These are phyloP conservation scores for Canavalia gladiata DNA, from an alignment of 306 rosid genomes.

Conservation along the genomic window DNA sequence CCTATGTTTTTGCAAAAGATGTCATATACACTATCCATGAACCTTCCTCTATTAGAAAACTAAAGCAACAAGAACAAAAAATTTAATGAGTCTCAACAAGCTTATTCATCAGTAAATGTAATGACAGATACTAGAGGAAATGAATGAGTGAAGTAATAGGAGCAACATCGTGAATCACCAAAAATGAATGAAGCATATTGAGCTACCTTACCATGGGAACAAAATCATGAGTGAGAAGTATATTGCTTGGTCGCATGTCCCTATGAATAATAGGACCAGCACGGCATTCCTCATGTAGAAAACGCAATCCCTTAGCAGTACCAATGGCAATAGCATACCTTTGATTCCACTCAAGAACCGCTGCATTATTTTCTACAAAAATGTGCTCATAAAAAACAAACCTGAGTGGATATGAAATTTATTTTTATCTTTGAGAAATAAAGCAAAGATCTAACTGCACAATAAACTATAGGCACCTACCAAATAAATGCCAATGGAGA, in stretches of 20 bases:
- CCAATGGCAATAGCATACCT: slow-evolving; percentile 90
- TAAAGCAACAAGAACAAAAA: background rate
- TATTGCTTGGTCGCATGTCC: slow-evolving; percentile 87
- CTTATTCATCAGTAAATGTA: background rate
- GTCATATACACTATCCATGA: background rate
- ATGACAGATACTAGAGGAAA: background rate
- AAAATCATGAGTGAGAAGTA: slow-evolving; percentile 85
- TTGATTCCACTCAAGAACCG: slow-evolving; percentile 78
- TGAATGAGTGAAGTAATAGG: too few species aligned
- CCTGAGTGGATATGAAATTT: background rate
- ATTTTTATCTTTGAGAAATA: slow-evolving; percentile 2
- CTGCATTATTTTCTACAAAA: slow-evolving; percentile 58
- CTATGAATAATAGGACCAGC: slow-evolving; percentile 91
- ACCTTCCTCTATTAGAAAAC: background rate
- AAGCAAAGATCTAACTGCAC: background rate
- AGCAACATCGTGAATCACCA: background rate
- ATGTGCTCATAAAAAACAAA: background rate
- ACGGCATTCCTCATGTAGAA: slow-evolving; percentile 91
- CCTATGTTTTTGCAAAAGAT: too few species aligned
- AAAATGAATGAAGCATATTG: slow-evolving; percentile 3
- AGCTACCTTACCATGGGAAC: slow-evolving; percentile 77
- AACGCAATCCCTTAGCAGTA: slow-evolving; percentile 89
- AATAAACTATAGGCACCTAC: slow-evolving; percentile 55
- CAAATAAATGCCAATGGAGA: slow-evolving; percentile 87
- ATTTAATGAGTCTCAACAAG: background rate